phyloP scores from a whole-genome alignment of 805 yeast species.

The Ascoidea tarda region DNA sequence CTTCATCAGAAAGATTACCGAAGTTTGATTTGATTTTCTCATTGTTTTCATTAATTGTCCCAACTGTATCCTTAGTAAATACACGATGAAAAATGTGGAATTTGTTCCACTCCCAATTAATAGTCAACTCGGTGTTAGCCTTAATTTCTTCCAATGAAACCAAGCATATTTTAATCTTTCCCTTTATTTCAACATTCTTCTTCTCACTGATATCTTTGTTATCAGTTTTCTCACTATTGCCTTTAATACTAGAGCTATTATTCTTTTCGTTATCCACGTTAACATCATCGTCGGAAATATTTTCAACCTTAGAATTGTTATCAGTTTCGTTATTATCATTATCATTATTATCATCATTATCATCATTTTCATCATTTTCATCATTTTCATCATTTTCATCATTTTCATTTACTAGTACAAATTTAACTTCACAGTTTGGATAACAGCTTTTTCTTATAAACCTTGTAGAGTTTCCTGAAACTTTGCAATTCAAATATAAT shows the following conservation, averaged over 20 bases:
- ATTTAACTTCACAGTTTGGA: slow-evolving; percentile 57
- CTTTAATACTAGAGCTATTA: too few species aligned
- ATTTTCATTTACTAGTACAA: slow-evolving; percentile 23
- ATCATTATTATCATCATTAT: too few species aligned
- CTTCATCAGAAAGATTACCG: slow-evolving; percentile 38
- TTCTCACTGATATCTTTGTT: too few species aligned
- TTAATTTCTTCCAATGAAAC: slow-evolving; percentile 41
- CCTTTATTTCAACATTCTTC: too few species aligned
- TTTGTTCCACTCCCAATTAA: slow-evolving; percentile 85
- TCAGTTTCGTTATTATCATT: too few species aligned
- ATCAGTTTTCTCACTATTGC: background rate
- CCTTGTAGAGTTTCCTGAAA: slow-evolving; percentile 60
- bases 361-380: too few species aligned
- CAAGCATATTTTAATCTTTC: slow-evolving; percentile 37
- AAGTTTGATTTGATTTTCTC: slow-evolving; percentile 20
- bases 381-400: background rate
- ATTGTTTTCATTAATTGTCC: slow-evolving; percentile 6
- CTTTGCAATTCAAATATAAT: slow-evolving; percentile 14
- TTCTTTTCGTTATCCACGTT: too few species aligned
- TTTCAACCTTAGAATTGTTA: slow-evolving; percentile 11
- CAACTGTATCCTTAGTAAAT: slow-evolving; percentile 25
- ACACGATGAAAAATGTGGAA: slow-evolving; percentile 58
- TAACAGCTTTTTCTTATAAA: slow-evolving; percentile 65
- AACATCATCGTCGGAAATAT: too few species aligned
- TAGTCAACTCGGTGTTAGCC: slow-evolving; percentile 56